These are phyloP conservation scores for Debaryomyces psychrophilus DNA, from an alignment of 1,139 yeast genomes.

Conservation along the genomic window DNA sequence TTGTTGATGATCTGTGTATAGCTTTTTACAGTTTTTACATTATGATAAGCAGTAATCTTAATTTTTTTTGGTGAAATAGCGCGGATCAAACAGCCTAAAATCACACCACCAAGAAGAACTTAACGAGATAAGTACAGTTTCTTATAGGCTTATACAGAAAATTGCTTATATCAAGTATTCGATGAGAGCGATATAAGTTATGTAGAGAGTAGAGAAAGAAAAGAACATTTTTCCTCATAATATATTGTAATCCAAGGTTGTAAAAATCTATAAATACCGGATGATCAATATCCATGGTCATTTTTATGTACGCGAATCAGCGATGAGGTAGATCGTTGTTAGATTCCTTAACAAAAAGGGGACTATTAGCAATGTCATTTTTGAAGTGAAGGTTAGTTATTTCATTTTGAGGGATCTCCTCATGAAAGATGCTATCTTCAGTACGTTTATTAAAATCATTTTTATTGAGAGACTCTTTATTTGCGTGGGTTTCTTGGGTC, in stretches of 20 bases:
- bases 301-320: background rate
- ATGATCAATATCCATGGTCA: background rate
- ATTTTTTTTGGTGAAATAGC: no score
- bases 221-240: background rate
- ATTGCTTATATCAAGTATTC: no score
- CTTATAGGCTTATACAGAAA: no score
- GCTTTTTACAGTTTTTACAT: no score
- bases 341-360: slow-evolving; percentile 12
- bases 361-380: slow-evolving; percentile 12
- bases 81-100: no score
- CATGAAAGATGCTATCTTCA: background rate
- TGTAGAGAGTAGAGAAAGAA: background rate
- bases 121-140: no score
- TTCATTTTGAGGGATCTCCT: background rate
- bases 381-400: slow-evolving; percentile 10
- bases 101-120: no score
- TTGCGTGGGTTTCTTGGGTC: background rate
- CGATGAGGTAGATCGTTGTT: background rate
- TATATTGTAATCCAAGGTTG: background rate
- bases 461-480: background rate
- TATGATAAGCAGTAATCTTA: no score
- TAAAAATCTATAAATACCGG: background rate
- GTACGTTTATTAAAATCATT: background rate
- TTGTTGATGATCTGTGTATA: no score
- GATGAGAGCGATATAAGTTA: no score